Evolutionary conservation across 208 protist species (phyloP), one percentile per base, ranked within the genome.

Genomic region (Plasmodiophora brassicae): DNA sequence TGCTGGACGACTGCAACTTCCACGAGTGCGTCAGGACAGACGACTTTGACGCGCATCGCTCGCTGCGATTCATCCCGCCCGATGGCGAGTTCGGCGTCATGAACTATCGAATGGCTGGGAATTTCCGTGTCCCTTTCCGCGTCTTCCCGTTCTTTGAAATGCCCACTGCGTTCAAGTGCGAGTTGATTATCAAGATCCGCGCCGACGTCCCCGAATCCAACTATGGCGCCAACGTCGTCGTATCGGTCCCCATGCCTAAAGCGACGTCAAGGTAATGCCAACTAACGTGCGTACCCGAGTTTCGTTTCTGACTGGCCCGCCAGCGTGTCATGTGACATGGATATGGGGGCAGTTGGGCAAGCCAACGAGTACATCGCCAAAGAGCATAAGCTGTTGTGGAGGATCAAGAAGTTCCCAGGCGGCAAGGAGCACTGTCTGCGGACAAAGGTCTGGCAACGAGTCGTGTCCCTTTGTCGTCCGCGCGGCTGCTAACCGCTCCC

Each of bases 51-150:
- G 46, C 46, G 0, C 85, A 94, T 1, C 87, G 92, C 0, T 86
- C 92, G 45, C 88, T 97, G 0, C 89, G 90, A 1, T 92, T 97
- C 86, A 54, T 90, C 35, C 91, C 93, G 8, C 92, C 93, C 0
- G 91, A 93, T 71, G 93, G 91, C 22, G 95, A 96, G 60, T 97
- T 96, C 85, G 93, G 93, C 5, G 91, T 98, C 0, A 94, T 98
- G 94, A 95, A 94, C 54, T 98, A 98, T 92, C 92, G 88, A 36
- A 90, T 90, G 38, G 89, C 88, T 8, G 32, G n/a, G 5, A 84
- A 90, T 1, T 90, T 90, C 45, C 88, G 88, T 45, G 46, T 86
- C 20, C 88, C 88, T 1, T 90, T 90, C 39, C 36, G 88, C 25
- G 89, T 90, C 28, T 90, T 90, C 85, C 88, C 88, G 1, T 90